Base-by-base conservation (phyloP, 805 yeast genomes). In the Middelhovenomyces tepae region DNA sequence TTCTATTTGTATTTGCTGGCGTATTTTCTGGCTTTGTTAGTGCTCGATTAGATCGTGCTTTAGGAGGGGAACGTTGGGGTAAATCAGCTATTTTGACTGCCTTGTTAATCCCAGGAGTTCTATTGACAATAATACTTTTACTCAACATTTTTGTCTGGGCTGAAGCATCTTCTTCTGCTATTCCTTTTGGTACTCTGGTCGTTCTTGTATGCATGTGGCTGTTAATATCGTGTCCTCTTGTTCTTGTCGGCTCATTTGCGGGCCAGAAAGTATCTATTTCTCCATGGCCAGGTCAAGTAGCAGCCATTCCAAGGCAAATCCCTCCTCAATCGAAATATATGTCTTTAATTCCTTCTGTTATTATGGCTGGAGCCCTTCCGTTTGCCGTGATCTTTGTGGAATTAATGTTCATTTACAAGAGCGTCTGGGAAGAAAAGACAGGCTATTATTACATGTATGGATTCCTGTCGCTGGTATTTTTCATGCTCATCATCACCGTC, bases 301-400 rank as follows among this genome's bases (percentile, higher is more conserved):
- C 47, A 23, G 44, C 46, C 10, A 54, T 58, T 22, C 49, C 61
- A 7, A 44, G 62, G n/a, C 59, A 54, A 22, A 48, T 57, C 15
- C 57, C 59, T 7, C 36, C 18, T 7, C 39, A 27, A 18, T 24
- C 38, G 38, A 35, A 37, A 15, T 24, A 35, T 18, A 22, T 33
- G 31, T 40, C 35, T 22, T 27, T 48, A 3, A 40, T 46, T 1
- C 59, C 45, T 16, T 24, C 36, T 8, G 22, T 31, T 13, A 9
- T 70, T 4, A 45, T 69, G 0, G 77, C 79, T 46, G 95, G 95
- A 2, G 31, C 77, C 14, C 66, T 81, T 31, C 94, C 95, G 22
- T 85, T 83, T 50, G 75, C 78, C 11, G 75, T 84, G 8, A 75
- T 82, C n/a, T 78, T 78, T 50, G 85, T 81, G 35, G 94, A 85